A percentile compares a stretch with the other conserved stretches of the same genome.
Conservation (phyloP, 768 basidiomycete species). For the Pluteus cervinus region DNA sequence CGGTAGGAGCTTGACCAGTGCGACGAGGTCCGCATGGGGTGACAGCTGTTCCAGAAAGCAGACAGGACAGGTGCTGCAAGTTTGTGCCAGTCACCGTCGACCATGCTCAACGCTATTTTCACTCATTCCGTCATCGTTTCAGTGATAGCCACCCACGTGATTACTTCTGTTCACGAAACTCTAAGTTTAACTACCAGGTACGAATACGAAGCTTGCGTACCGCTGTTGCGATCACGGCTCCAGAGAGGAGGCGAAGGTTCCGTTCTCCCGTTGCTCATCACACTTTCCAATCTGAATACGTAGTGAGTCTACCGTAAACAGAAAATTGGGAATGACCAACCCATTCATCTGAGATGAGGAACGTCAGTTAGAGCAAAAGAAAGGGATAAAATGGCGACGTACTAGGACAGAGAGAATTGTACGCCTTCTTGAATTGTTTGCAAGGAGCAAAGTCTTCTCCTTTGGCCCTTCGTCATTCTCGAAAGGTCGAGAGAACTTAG, state of each 20-base stretch:
- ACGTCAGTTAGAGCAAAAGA: slow-evolving; percentile 3
- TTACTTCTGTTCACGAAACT: no score
- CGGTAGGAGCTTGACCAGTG: no score
- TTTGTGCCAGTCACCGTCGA: no score
- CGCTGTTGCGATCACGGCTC: slow-evolving; percentile 57
- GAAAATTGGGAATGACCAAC: slow-evolving; percentile 32
- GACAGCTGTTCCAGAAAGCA: no score
- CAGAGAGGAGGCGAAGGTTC: slow-evolving; percentile 88
- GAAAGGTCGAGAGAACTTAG: no score
- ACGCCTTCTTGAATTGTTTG: slow-evolving; percentile 97
- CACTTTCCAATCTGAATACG: slow-evolving; percentile 85
- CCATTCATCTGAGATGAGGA: slow-evolving; percentile 80
- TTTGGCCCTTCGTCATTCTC: no score
- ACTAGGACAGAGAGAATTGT: slow-evolving; percentile 98
- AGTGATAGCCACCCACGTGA: no score
- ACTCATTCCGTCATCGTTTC: slow-evolving; percentile 41
- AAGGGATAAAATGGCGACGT: slow-evolving; percentile 1
- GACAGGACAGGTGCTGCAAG: no score
- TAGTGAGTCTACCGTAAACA: no score
- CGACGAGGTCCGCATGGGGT: no score
- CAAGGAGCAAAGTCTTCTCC: slow-evolving; percentile 98
- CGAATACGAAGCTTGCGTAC: slow-evolving; percentile 20
- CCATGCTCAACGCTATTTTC: no score
- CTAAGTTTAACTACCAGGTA: slow-evolving; percentile 36
- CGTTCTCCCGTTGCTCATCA: slow-evolving; percentile 92